These are phyloP conservation scores for Globisporangium uncinulatum DNA, from an alignment of 352 stramenopile species.

Conservation along the genomic window DNA sequence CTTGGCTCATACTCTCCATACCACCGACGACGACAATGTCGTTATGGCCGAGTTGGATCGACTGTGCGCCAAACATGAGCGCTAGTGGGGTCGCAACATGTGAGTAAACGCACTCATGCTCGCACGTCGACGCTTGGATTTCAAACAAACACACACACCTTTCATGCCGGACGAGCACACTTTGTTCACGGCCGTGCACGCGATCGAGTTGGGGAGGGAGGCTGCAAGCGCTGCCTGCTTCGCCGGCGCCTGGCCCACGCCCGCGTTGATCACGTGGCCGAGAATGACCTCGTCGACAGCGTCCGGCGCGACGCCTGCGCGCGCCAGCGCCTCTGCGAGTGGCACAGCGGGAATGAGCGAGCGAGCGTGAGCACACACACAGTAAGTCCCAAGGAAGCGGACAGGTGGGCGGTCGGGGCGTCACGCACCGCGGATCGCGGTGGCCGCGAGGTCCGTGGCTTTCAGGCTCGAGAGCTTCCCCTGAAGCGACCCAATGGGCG, in stretches of 20 bases:
- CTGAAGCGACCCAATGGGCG: conserved; percentile 91
- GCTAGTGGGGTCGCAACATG: conserved; percentile 16
- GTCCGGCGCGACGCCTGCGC: conserved; percentile 32
- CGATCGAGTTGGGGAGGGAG: conserved; percentile 67
- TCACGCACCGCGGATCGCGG: conserved; percentile 69
- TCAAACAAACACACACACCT: conserved; percentile 16
- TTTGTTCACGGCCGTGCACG: conserved; percentile 98
- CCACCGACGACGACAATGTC: conserved; percentile 84
- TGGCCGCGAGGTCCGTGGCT: conserved; percentile 85
- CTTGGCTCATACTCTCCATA: conserved; percentile 96
- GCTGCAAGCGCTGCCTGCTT: conserved; percentile 84
- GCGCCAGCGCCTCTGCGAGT: conserved; percentile 32
- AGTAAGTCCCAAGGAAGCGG: no score
- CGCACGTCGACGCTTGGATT: not conserved
- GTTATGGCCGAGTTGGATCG: conserved; percentile 80
- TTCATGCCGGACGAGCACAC: conserved; percentile 95
- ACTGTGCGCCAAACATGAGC: conserved; percentile 76
- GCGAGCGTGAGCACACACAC: not conserved
- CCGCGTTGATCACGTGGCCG: conserved; percentile 93
- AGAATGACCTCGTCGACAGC: conserved; percentile 93
- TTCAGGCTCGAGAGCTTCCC: conserved; percentile 79
- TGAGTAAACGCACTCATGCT: not conserved
- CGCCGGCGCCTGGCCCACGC: conserved; percentile 93
- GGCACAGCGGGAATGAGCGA: not conserved
- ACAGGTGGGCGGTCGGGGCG: no score